phyloP scores from a whole-genome alignment of 208 protist species.

The Strigomonas culicis region DNA sequence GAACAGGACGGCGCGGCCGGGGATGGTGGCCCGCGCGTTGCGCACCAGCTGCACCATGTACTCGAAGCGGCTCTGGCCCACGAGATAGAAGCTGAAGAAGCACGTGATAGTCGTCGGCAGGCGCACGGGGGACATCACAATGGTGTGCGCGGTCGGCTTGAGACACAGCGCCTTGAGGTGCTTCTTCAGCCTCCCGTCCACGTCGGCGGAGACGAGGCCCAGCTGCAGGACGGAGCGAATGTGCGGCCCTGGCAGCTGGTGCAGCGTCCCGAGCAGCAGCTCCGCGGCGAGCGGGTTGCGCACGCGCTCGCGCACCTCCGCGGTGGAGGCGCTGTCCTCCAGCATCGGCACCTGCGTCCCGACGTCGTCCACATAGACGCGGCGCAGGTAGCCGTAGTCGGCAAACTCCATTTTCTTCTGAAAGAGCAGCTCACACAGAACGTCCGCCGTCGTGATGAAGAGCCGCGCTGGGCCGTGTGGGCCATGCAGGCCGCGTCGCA shows the following conservation, averaged over 20 bases:
- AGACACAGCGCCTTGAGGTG: constrained; percentile 77
- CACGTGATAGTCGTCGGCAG: constrained; percentile 77
- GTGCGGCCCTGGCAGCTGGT: constrained; percentile 78
- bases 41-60: constrained; percentile 52
- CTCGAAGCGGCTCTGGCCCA: constrained; percentile 33
- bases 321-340: constrained; percentile 36
- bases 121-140: constrained; percentile 62
- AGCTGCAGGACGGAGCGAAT: constrained; percentile 82
- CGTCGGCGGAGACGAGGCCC: constrained; percentile 71
- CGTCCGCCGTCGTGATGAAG: constrained; percentile 79
- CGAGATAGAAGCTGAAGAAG: constrained; percentile 70
- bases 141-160: constrained; percentile 65
- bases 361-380: constrained; percentile 82
- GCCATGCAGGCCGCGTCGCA: constrained; percentile 35
- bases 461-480: constrained; percentile 50
- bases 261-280: constrained; percentile 75
- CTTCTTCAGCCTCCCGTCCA: constrained; percentile 57
- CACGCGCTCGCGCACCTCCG: constrained; percentile 50
- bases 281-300: constrained; percentile 71
- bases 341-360: constrained; percentile 66
- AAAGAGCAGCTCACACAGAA: constrained; percentile 77
- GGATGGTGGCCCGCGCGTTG: constrained; percentile 65
- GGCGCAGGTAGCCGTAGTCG: constrained; percentile 76
- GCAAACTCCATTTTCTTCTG: constrained; percentile 87
- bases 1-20: constrained; percentile 67